phyloP scores from a whole-genome alignment of 257 asterid species.

The Capsicum rhomboideum region DNA sequence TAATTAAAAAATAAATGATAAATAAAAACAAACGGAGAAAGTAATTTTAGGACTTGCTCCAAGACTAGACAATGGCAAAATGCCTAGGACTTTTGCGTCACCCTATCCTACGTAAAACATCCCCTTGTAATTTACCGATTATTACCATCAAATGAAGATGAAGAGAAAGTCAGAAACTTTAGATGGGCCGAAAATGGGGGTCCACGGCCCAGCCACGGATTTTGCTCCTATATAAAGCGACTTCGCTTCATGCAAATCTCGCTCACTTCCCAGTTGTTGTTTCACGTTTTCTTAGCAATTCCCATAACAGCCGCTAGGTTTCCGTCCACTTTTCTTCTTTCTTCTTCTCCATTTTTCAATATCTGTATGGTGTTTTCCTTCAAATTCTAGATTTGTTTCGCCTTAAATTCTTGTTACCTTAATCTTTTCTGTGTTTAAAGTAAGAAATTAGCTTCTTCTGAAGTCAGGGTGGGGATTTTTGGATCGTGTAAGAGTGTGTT shows the following conservation, averaged over 20 bases:
- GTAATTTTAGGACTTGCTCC: too few relatives aligned
- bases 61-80: too few relatives aligned
- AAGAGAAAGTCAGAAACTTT: background rate
- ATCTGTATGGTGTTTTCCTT: constrained; percentile 61
- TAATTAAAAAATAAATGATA: too few relatives aligned
- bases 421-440: background rate
- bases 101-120: too few relatives aligned
- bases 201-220: constrained; percentile 9
- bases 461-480: constrained; percentile 89
- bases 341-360: background rate
- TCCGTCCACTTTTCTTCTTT: constrained; percentile 14
- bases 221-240: constrained; percentile 38
- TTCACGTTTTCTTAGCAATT: constrained; percentile 16
- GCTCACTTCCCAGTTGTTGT: constrained; percentile 38
- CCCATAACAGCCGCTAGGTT: constrained; percentile 27
- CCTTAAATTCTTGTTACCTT: background rate
- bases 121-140: too few relatives aligned
- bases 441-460: constrained; percentile 48
- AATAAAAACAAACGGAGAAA: too few relatives aligned
- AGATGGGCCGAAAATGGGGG: background rate
- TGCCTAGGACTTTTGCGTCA: too few relatives aligned
- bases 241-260: constrained; percentile 58
- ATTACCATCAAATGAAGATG: background rate
- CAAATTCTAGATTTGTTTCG: constrained; percentile 21
- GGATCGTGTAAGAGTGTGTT: constrained; percentile 30